Evolutionary conservation across 1,139 yeast species (phyloP).

Genomic region (Saccharomycopsis crataegensis): DNA sequence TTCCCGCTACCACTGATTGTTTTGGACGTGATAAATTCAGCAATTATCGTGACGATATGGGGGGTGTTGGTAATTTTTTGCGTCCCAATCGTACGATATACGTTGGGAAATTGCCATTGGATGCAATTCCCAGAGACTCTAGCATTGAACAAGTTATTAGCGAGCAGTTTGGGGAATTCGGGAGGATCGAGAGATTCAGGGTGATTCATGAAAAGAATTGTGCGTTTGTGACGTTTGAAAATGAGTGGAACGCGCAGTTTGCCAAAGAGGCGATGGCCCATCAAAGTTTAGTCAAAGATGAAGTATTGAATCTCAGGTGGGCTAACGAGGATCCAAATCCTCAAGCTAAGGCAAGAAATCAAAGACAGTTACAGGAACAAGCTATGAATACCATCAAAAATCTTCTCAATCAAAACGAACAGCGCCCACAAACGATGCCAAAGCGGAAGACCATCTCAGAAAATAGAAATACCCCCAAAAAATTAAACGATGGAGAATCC

Average conservation of each 20-base stretch:
- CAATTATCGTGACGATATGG: conserved; percentile 86
- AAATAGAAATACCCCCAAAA: too few relatives aligned
- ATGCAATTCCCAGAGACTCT: conserved; percentile 23
- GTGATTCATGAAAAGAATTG: conserved; percentile 58
- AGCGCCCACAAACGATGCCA: background rate
- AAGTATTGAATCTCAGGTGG: conserved; percentile 72
- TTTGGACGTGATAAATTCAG: conserved; percentile 87
- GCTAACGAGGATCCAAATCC: conserved; percentile 88
- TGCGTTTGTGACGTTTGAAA: conserved; percentile 68
- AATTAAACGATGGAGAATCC: too few relatives aligned
- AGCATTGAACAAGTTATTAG: conserved; percentile 36
- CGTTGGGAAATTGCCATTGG: conserved; percentile 41
- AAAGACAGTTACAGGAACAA: conserved; percentile 25
- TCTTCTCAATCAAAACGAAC: background rate
- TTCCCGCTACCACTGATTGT: conserved; percentile 70
- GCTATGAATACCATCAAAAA: conserved; percentile 13
- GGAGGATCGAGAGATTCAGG: conserved; percentile 63
- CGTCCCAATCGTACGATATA: conserved; percentile 65
- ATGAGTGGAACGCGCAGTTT: conserved; percentile 78
- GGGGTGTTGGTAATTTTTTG: conserved; percentile 84
- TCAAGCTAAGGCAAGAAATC: conserved; percentile 46
- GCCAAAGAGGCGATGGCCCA: conserved; percentile 90
- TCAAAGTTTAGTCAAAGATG: conserved; percentile 57
- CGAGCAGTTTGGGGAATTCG: conserved; percentile 64
- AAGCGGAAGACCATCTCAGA: too few relatives aligned